These are phyloP conservation scores for Daldinia childiae DNA, from an alignment of 495 filamentous ascomycete species.

Conservation along the genomic window DNA sequence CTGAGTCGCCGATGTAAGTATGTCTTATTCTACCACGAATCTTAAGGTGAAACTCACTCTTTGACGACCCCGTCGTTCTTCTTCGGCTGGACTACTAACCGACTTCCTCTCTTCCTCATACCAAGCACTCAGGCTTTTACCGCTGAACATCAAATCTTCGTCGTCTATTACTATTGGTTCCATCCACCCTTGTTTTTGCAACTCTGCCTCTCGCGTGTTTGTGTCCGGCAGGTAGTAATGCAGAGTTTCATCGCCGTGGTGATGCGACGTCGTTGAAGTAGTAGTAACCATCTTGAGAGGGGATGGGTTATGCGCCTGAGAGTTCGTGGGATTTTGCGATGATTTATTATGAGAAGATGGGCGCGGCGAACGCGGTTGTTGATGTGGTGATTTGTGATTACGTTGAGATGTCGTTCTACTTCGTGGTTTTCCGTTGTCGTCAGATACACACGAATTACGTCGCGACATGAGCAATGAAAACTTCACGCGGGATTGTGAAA, in stretches of 20 bases:
- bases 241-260: constrained; percentile 37
- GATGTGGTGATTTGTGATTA: constrained; percentile 31
- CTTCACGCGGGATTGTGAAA: not conserved
- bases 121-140: constrained; percentile 64
- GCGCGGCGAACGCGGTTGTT: constrained; percentile 41
- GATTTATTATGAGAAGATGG: constrained; percentile 22
- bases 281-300: constrained; percentile 50
- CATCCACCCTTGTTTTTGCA: constrained; percentile 56
- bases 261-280: constrained; percentile 36
- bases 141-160: constrained; percentile 65
- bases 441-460: constrained; percentile 44
- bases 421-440: constrained; percentile 41
- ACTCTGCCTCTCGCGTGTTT: constrained; percentile 48
- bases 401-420: constrained; percentile 40
- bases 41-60: constrained; percentile 38
- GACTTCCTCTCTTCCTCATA: constrained; percentile 63
- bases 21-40: not conserved
- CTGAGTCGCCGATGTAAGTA: constrained; percentile 20
- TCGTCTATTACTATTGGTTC: constrained; percentile 64
- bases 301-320: constrained; percentile 40
- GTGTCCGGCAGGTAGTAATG: constrained; percentile 55
- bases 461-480: constrained; percentile 41
- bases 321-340: constrained; percentile 27
- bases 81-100: constrained; percentile 51
- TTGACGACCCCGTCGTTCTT: constrained; percentile 57